phyloP scores from a whole-genome alignment of 768 basidiomycete genomes.

The Leccinum pellstonianum region DNA sequence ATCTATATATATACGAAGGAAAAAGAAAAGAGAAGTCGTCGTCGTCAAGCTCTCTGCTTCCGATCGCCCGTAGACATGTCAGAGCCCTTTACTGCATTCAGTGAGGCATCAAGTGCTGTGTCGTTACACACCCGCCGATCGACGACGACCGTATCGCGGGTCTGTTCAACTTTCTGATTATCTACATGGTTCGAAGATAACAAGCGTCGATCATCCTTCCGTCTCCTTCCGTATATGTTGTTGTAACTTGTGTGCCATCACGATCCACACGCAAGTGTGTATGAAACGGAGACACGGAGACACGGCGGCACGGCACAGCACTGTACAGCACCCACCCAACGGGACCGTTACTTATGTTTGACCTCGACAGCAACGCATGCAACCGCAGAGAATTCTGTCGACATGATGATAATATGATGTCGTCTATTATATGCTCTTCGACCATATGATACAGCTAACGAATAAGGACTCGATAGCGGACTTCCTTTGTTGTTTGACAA shows the following conservation, averaged over 20 bases:
- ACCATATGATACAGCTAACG: slow-evolving; percentile 19
- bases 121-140: background rate
- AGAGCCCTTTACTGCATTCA: too few species aligned
- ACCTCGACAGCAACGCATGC: slow-evolving; percentile 1
- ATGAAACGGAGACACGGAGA: slow-evolving; percentile 8
- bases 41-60: background rate
- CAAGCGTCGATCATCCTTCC: background rate
- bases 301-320: background rate
- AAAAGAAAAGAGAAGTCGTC: background rate
- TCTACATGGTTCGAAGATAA: background rate
- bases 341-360: background rate
- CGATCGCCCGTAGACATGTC: too few species aligned
- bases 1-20: background rate
- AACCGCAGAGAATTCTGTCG: background rate
- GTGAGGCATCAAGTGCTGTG: background rate
- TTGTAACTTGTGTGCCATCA: background rate
- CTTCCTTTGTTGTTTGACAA: slow-evolving; percentile 4
- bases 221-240: background rate
- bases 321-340: background rate
- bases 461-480: background rate
- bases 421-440: slow-evolving; percentile 19
- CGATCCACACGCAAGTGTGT: background rate
- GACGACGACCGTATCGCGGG: background rate
- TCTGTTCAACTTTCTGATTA: background rate
- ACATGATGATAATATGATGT: background rate